These are phyloP conservation scores for Pichia sporocuriosa DNA, from an alignment of 805 yeast genomes.

Conservation along the genomic window DNA sequence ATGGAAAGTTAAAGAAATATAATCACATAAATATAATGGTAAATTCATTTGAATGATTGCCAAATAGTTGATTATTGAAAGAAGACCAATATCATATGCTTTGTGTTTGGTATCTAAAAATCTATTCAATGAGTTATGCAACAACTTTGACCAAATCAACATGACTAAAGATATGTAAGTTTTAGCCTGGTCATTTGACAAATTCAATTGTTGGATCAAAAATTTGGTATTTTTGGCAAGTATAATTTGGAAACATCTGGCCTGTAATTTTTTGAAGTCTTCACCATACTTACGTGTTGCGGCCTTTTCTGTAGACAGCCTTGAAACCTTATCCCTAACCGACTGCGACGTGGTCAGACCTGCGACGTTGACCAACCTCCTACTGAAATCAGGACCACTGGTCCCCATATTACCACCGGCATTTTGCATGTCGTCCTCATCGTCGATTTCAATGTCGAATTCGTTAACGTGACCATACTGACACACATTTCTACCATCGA, in stretches of 20 bases:
- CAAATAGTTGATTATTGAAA: constrained; percentile 41
- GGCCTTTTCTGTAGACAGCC: constrained; percentile 11
- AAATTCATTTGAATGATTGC: constrained; percentile 40
- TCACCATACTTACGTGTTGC: constrained; percentile 20
- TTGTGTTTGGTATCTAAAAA: constrained; percentile 9
- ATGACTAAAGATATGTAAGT: constrained; percentile 27
- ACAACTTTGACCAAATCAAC: constrained; percentile 20
- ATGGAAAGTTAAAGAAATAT: constrained; percentile 34
- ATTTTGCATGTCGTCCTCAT: constrained; percentile 63
- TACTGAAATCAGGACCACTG: constrained; percentile 42
- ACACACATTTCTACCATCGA: constrained; percentile 78
- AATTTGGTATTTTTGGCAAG: constrained; percentile 41
- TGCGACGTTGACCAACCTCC: constrained; percentile 45
- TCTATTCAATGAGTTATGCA: not conserved
- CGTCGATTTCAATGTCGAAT: constrained; percentile 71
- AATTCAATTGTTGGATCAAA: constrained; percentile 29
- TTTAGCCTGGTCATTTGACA: constrained; percentile 10
- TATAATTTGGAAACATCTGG: constrained; percentile 29
- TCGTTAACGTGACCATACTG: constrained; percentile 87
- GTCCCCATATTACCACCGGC: constrained; percentile 49
- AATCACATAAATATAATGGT: constrained; percentile 47
- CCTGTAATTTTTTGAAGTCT: constrained; percentile 16
- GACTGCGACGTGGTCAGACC: constrained; percentile 27
- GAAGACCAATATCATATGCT: constrained; percentile 1
- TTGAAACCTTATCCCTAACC: constrained; percentile 10